Evolutionary conservation across 1,139 yeast genomes (phyloP), one percentile per base, ranked within the genome.

Genomic region (Yamadazyma jaroonii): DNA sequence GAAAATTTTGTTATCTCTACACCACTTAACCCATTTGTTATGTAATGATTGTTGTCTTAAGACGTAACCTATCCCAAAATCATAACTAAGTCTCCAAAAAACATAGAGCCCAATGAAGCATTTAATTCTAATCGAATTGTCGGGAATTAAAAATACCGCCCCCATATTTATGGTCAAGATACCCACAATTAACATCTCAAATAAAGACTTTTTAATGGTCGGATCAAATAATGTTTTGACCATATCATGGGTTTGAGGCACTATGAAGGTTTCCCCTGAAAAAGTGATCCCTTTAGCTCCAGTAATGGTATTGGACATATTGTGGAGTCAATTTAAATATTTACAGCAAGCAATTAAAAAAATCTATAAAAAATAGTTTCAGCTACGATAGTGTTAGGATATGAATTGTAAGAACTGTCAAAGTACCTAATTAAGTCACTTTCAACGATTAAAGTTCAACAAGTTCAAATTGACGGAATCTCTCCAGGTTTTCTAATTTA

Each of bases 211-310:
- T 36, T 77, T 72, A 36, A 85, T 62, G 2, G 81, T 71, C 2
- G 95, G 95, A 61, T 86, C 94, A 50, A 87, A 81, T 36, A 87
- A 64, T 1, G 94, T 82, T 47, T 88, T 73, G 25, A 87, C 85
- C 95, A 87, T 86, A 56, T 87, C 96, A 52, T 83, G 85, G 20
- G 96, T 87, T 48, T 77, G 77, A 2, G 95, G 95, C 6, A 86
- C 92, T 13, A 62, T 58, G 49, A 86, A 86, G 10, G 72, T 66
- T 31, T 60, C 68, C 4, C 76, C 77, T 10, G 62, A 53, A 41
- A 72, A 67, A 23, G 81, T 75, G 40, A 72, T 68, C 1, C 81
- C 82, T 35, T 59, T 64, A 4, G 67, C 64, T 4, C 64, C 66
- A 5, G 52, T 40, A 13, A 56, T 54, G 6, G 59, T 54, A 38